A percentile compares a stretch with the other conserved stretches of the same genome.
Conservation (phyloP, 2,329 filamentous ascomycete species). For the Aspergillus ochraceus region DNA sequence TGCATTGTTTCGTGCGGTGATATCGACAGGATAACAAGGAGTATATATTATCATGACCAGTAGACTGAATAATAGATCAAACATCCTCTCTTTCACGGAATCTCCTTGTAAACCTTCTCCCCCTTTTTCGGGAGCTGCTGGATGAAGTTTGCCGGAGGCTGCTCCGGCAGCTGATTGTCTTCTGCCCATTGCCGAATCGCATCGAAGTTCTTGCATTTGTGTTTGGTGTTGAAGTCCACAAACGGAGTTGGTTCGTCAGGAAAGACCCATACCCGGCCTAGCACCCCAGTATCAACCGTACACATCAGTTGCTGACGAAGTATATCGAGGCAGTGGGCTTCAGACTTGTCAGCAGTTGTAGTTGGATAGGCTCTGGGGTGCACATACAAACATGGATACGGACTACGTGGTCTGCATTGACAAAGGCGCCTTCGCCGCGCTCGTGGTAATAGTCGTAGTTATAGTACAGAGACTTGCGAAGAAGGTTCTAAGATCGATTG, state of each 20-base stretch:
- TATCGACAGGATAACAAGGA: too few species aligned
- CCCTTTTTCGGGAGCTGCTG: constrained; percentile 2
- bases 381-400: constrained; percentile 58
- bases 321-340: constrained; percentile 60
- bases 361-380: neutral
- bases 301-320: constrained; percentile 64
- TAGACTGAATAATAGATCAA: too few species aligned
- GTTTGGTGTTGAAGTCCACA: constrained; percentile 61
- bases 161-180: constrained; percentile 2
- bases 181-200: constrained; percentile 5
- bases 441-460: constrained; percentile 61
- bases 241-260: constrained; percentile 50
- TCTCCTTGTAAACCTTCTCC: constrained; percentile 1
- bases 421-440: constrained; percentile 54
- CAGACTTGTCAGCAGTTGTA: neutral
- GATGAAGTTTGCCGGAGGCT: constrained; percentile 1
- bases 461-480: constrained; percentile 60
- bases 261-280: constrained; percentile 60
- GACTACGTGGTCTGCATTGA: constrained; percentile 56
- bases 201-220: constrained; percentile 50
- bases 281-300: constrained; percentile 57
- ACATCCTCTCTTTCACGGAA: neutral
- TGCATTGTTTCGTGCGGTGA: too few species aligned
- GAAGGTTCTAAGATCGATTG: constrained; percentile 48
- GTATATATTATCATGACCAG: too few species aligned